Evolutionary conservation across 257 asterid genomes (phyloP).

Genomic region (Thymus quinquecostatus): DNA sequence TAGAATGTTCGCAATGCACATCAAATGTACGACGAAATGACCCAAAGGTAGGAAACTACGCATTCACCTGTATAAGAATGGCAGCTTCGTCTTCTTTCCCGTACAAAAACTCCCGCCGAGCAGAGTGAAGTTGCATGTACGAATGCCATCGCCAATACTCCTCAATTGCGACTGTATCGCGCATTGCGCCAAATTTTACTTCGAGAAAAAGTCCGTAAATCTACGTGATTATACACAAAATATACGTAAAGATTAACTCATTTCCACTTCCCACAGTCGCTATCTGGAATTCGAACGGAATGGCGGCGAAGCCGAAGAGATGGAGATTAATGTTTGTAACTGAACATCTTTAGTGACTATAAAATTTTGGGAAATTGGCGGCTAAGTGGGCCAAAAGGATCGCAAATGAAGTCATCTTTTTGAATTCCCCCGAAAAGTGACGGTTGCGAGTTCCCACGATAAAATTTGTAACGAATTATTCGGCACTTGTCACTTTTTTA

Average conservation of each 20-base stretch:
- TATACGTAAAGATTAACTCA: conserved; percentile 8
- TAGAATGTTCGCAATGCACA: conserved; percentile 14
- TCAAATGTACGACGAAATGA: neutral
- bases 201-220: conserved; percentile 44
- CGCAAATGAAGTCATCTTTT: too few relatives aligned
- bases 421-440: too few relatives aligned
- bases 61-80: conserved; percentile 76
- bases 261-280: too few relatives aligned
- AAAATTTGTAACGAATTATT: too few relatives aligned
- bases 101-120: conserved; percentile 59
- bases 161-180: conserved; percentile 77
- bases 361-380: too few relatives aligned
- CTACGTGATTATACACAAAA: conserved; percentile 13
- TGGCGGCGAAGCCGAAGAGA: too few relatives aligned
- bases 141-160: conserved; percentile 62
- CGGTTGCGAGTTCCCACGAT: too few relatives aligned
- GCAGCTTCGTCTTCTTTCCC: conserved; percentile 78
- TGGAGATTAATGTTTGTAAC: too few relatives aligned
- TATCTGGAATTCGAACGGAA: too few relatives aligned
- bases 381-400: too few relatives aligned
- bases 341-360: too few relatives aligned
- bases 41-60: conserved; percentile 18
- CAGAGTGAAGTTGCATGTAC: conserved; percentile 59
- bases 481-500: too few relatives aligned
- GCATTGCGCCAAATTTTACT: conserved; percentile 46